Percentiles rank a stretch among this genome's conserved stretches.
Conservation (phyloP, 73 alveolate species). For the Paramecium sonneborni region DNA sequence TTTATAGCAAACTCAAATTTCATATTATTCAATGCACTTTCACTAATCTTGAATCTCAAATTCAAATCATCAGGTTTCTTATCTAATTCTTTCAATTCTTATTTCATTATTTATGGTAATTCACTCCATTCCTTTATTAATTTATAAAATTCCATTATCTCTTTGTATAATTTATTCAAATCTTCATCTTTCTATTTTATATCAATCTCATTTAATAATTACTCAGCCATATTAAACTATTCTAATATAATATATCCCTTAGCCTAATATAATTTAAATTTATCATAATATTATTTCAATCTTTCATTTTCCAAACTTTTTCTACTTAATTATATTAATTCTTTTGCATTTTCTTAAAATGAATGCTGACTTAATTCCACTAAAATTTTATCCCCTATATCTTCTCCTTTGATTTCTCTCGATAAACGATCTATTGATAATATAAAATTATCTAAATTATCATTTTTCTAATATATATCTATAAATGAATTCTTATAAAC, state of each 20-base stretch:
- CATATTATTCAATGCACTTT: not conserved
- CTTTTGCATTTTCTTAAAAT: not conserved
- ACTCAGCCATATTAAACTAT: not conserved
- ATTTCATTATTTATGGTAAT: not conserved
- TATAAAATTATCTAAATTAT: no score
- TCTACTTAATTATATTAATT: no score
- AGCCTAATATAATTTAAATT: not conserved
- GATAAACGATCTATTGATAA: not conserved
- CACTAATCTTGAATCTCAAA: not conserved
- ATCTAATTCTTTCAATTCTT: not conserved
- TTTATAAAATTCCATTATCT: not conserved
- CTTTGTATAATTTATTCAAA: no score
- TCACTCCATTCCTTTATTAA: not conserved
- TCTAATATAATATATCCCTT: not conserved
- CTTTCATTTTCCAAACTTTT: no score
- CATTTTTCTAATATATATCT: not conserved
- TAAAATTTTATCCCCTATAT: not conserved
- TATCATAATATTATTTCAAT: not conserved
- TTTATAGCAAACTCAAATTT: not conserved
- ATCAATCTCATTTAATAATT: not conserved
- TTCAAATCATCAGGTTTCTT: not conserved
- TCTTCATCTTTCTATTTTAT: not conserved
- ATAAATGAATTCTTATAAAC: not conserved
- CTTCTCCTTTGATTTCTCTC: no score
- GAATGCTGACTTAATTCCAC: not conserved